phyloP scores from a whole-genome alignment of 805 yeast genomes.

The Scheffersomyces stipitis region DNA sequence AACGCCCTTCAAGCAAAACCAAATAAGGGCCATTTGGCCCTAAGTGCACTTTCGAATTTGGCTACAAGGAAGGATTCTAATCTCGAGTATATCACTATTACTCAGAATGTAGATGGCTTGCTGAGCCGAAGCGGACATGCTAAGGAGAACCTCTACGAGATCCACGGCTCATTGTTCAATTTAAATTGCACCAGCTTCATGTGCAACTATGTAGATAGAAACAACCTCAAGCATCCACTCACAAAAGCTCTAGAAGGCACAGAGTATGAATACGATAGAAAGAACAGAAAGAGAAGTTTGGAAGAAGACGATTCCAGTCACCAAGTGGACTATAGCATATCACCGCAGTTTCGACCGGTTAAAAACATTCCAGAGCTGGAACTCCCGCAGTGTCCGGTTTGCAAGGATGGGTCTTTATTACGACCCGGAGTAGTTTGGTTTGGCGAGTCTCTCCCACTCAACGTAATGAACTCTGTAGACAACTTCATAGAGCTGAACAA shows the following conservation, averaged over 20 bases:
- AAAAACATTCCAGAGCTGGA: slow-evolving; percentile 48
- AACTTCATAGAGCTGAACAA: slow-evolving; percentile 55
- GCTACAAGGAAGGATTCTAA: slow-evolving; percentile 3
- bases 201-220: slow-evolving; percentile 61
- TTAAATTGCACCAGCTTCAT: slow-evolving; percentile 72
- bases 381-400: slow-evolving; percentile 76
- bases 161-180: slow-evolving; percentile 79
- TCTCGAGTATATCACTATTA: slow-evolving; percentile 58
- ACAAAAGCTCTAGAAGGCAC: slow-evolving; percentile 50
- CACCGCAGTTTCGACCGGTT: slow-evolving; percentile 50
- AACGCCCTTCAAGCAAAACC: slow-evolving; percentile 69
- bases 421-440: slow-evolving; percentile 95
- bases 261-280: slow-evolving; percentile 32
- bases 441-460: slow-evolving; percentile 81
- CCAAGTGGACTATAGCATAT: slow-evolving; percentile 12
- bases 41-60: slow-evolving; percentile 58
- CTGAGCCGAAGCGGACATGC: slow-evolving; percentile 66
- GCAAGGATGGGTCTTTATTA: slow-evolving; percentile 57
- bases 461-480: slow-evolving; percentile 65
- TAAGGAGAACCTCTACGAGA: slow-evolving; percentile 51
- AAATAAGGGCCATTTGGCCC: slow-evolving; percentile 69
- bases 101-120: slow-evolving; percentile 84
- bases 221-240: slow-evolving; percentile 57
- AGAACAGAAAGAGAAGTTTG: slow-evolving; percentile 11
- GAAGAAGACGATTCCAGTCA: slow-evolving; percentile 4